Percentiles rank a stretch among this genome's conserved stretches.
phyloP scores from a whole-genome alignment of 345 rosid species.

The Murraya koenigii region DNA sequence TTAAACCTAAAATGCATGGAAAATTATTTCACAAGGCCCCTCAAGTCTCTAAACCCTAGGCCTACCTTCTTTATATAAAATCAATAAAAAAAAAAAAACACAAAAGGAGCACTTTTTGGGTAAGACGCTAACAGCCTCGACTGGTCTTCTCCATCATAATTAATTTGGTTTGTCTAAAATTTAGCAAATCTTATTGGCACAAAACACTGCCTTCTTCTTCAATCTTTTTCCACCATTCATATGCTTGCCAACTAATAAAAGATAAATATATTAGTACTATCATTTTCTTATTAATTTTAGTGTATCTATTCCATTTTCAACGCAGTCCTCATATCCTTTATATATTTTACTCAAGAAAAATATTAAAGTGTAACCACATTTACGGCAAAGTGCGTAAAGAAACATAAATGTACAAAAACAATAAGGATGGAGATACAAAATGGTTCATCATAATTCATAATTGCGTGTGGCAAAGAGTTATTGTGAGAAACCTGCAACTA shows the following conservation, averaged over 20 bases:
- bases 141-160: not conserved
- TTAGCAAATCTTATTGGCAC: not conserved
- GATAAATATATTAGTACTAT: not conserved
- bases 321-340: not conserved
- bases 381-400: not conserved
- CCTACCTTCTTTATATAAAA: no score
- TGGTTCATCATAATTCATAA: constrained; percentile 11
- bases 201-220: not conserved
- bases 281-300: not conserved
- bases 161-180: not conserved
- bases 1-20: no score
- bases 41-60: no score
- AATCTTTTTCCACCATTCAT: not conserved
- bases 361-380: no score
- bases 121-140: not conserved
- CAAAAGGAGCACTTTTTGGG: no score
- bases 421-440: not conserved
- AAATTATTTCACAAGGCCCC: no score
- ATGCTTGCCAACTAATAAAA: not conserved
- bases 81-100: no score
- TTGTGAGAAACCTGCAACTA: not conserved
- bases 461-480: constrained; percentile 3
- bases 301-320: not conserved
- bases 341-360: not conserved
- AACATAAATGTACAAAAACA: not conserved